Percentiles rank a stretch among this genome's conserved stretches.
Evolutionary conservation across 208 protist genomes (phyloP).

Genomic region (Tritrichomonas foetus): DNA sequence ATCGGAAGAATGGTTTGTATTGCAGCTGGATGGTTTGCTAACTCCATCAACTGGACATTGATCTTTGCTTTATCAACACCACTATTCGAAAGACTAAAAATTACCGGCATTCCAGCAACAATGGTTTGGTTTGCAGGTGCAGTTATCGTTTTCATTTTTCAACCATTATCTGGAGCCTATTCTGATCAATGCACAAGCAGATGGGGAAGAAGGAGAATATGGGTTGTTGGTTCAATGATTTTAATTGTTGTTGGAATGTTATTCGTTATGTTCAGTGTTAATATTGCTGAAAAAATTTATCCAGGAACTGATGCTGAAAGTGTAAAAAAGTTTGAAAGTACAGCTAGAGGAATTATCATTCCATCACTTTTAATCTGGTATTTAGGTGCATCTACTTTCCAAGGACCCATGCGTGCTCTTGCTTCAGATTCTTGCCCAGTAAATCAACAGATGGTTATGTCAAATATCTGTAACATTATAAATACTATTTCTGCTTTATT

Average conservation of each 20-base stretch:
- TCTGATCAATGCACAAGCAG: background rate
- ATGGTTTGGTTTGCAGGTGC: background rate
- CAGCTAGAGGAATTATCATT: background rate
- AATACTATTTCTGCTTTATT: background rate
- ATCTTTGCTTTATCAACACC: background rate
- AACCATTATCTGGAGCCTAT: background rate
- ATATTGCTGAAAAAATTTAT: background rate
- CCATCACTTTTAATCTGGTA: background rate
- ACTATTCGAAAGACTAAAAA: background rate
- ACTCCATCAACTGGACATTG: background rate
- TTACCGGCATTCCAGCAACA: background rate
- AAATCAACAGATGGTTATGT: background rate
- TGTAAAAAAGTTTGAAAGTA: background rate
- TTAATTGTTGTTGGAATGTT: background rate
- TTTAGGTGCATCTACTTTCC: background rate
- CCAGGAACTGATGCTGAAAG: background rate
- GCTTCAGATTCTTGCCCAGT: background rate
- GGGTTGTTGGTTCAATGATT: background rate
- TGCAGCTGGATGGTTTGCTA: background rate
- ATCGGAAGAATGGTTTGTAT: background rate
- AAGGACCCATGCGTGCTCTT: background rate
- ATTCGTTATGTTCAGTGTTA: background rate
- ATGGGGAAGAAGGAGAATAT: background rate
- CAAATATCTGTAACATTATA: background rate
- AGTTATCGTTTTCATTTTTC: background rate